Base-by-base conservation (phyloP, 1,139 yeast genomes). In the Wickerhamomyces sp. region DNA sequence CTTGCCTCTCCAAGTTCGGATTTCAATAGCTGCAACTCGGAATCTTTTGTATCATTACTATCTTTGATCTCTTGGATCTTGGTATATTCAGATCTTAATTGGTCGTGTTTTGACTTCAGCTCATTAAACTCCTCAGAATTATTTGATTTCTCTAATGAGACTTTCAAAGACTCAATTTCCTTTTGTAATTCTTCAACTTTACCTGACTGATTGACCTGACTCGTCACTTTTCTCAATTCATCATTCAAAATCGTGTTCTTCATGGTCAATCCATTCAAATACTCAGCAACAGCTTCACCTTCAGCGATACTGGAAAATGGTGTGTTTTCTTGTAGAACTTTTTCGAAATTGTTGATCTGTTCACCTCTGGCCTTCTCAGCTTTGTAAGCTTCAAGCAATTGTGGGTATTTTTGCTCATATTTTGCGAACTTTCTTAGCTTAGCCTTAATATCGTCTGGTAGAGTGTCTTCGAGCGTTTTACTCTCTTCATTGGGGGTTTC, bases 331-430 rank as follows among this genome's bases (percentile, higher is more conserved):
- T 75, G 73, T 45, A 92, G 64, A 12, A 85, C 75, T 44, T 69
- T 78, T 56, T 89, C 96, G 54, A 90, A 84, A 1, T 70, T 57
- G 8, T 59, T 65, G n/a, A 89, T 73, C 39, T 82, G 68, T 37
- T 77, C 82, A 2, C 74, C 66, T 51, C 82, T 84, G 35, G 74
- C 68, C 64, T 86, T 88, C 58, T 89, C 97, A 1, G 73, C 67
- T 56, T 88, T 85, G 64, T 85, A 90, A 0, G 97, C 97, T 36
- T 83, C 84, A 36, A 88, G 70, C 14, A 90, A 67, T 17, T 79
- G 63, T 0, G 97, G 97, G 58, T 89, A 90, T 56, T 87, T 87
- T 42, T 84, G 85, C 60, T 92, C 97, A 59, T 89, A 92, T 59
- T 88, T 89, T 42, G 76, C 79, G 57, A 87, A 87, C 65, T 87